Evolutionary conservation across 2,329 filamentous ascomycete genomes (phyloP).

Genomic region (Cercospora citrullina): DNA sequence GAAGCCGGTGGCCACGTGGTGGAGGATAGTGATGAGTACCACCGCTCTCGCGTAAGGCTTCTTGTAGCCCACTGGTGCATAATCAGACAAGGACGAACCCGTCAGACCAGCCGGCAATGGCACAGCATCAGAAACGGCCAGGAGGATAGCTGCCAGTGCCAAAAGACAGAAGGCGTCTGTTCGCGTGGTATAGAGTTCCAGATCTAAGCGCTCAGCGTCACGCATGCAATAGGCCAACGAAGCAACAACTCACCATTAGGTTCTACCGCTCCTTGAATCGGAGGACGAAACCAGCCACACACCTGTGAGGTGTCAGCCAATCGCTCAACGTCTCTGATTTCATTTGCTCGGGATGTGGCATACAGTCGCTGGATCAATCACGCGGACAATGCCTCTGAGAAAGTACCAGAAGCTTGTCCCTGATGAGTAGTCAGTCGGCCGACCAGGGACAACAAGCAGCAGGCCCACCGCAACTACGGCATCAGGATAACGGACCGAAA

Average conservation of each 20-base stretch:
- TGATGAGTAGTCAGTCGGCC: slow-evolving; percentile 13
- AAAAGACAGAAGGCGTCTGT: slow-evolving; percentile 41
- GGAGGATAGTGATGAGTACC: slow-evolving; percentile 38
- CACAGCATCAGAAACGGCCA: slow-evolving; percentile 37
- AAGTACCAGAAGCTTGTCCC: slow-evolving; percentile 42
- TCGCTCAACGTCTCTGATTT: neutral
- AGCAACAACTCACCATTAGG: slow-evolving; percentile 30
- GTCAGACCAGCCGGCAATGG: slow-evolving; percentile 29
- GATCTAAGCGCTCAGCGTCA: slow-evolving; percentile 30
- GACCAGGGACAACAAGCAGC: neutral
- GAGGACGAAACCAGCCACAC: slow-evolving; percentile 39
- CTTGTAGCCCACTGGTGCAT: slow-evolving; percentile 23
- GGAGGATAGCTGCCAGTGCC: slow-evolving; percentile 35
- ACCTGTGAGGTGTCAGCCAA: slow-evolving; percentile 1
- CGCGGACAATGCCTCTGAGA: slow-evolving; percentile 36
- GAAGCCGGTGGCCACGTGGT: slow-evolving; percentile 39
- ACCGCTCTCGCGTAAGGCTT: slow-evolving; percentile 38
- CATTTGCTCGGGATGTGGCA: slow-evolving; percentile 14
- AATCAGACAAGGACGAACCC: slow-evolving; percentile 28
- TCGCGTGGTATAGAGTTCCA: slow-evolving; percentile 42
- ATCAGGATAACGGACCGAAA: slow-evolving; percentile 22
- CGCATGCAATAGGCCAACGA: neutral
- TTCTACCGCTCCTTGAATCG: slow-evolving; percentile 28
- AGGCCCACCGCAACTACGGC: slow-evolving; percentile 1
- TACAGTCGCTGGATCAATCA: slow-evolving; percentile 39